Evolutionary conservation across 2,329 filamentous ascomycete species (phyloP), one percentile per base, ranked within the genome.

Genomic region (Aaosphaeria arxii): DNA sequence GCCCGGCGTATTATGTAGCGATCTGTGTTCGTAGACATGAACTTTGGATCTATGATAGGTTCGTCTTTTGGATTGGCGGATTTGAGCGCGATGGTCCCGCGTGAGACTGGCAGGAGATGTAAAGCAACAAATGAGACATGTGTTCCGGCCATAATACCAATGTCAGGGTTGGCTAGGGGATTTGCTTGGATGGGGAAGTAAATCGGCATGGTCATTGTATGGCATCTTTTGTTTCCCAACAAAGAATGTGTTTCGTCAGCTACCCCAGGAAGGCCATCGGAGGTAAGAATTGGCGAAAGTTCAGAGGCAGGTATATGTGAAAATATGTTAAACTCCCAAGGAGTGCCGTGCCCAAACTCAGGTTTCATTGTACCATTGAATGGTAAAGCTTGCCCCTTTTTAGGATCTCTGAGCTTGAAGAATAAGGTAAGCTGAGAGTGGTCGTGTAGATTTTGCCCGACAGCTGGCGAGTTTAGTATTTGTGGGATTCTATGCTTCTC

Each of bases 361-460:
- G 56, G 54, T 29, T 48, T 48, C 31, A 41, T 33, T 1, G 44
- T 53, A 4, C 50, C 54, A 1, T 39, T 32, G 40, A 59, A 60
- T 3, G 57, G 54, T 9, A 47, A 40, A 17, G 9, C 9, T 11
- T 11, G 17, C 60, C 50, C 54, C 30, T 47, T 48, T 4, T 46
- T 48, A 1, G 55, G 44, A 41, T 58, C 42, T 28, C 52, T 53
- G 28, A 62, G 44, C 42, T 57, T 57, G 46, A 43, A 57, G 46
- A 48, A 57, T 42, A 47, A 51, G 5, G 40, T 44, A 1, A 59
- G 39, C 11, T 48, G 46, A 2, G 35, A 36, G 46, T 63, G 58
- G 43, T 63, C 58, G 43, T 45, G 48, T 5, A 61, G 46, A 24
- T 60, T 60, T 43, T 62, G 52, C n/a, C 64, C 63, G 7, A 67